Conservation (phyloP, 164 flowering plant species). For the Magnolia changhungtana region DNA sequence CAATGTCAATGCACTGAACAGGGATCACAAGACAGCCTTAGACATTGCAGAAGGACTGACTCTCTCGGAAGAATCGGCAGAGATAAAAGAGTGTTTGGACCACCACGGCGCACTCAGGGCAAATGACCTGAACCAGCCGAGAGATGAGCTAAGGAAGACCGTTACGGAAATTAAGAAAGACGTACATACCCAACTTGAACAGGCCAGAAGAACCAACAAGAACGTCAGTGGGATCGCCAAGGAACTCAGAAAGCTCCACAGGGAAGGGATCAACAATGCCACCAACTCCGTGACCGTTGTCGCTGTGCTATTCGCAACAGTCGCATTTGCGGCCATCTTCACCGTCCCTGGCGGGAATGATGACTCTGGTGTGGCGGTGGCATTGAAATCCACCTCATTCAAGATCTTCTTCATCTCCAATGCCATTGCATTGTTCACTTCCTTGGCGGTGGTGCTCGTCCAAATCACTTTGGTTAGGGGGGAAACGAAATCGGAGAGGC, state of each 20-base stretch:
- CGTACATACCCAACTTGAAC: constrained; percentile 73
- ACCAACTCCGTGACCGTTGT: constrained; percentile 81
- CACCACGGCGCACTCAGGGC: constrained; percentile 59
- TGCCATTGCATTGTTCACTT: constrained; percentile 70
- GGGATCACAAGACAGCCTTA: constrained; percentile 68
- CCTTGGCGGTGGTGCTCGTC: constrained; percentile 77
- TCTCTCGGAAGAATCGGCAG: constrained; percentile 55
- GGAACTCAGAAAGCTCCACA: constrained; percentile 62
- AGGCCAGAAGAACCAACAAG: constrained; percentile 63
- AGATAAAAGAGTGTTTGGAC: constrained; percentile 46
- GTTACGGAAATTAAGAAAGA: constrained; percentile 69
- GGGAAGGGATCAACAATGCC: constrained; percentile 76
- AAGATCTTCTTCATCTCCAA: constrained; percentile 68
- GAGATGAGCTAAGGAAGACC: constrained; percentile 69
- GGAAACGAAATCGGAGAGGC: constrained; percentile 63
- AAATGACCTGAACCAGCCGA: constrained; percentile 69
- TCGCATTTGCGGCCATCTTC: constrained; percentile 77
- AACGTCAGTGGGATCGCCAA: constrained; percentile 66
- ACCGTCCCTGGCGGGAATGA: constrained; percentile 71
- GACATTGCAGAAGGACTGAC: constrained; percentile 75
- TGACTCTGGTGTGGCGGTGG: constrained; percentile 45
- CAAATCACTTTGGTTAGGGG: constrained; percentile 78
- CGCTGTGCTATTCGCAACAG: constrained; percentile 76
- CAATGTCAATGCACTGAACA: constrained; percentile 65
- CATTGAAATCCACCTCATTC: constrained; percentile 42